Conservation (phyloP, 2,329 filamentous ascomycete species). For the Ascochyta fabae region DNA sequence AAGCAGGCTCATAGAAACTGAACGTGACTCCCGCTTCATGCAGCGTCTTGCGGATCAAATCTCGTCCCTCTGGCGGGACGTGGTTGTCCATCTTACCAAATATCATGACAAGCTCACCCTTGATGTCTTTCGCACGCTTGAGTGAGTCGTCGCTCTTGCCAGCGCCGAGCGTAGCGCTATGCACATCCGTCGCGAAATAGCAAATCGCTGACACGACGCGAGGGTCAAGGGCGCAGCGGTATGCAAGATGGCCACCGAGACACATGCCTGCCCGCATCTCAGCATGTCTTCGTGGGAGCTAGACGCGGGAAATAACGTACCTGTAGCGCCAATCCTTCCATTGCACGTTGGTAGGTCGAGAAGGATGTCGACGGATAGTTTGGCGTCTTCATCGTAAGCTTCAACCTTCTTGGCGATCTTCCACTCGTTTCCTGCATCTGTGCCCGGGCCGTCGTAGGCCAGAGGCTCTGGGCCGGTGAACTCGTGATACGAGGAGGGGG, state of each 20-base stretch:
- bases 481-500: constrained; percentile 90
- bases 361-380: constrained; percentile 51
- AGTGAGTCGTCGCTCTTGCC: constrained; percentile 69
- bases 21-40: constrained; percentile 77
- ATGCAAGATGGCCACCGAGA: constrained; percentile 86
- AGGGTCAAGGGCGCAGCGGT: constrained; percentile 73
- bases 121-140: constrained; percentile 68
- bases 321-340: constrained; percentile 65
- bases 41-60: constrained; percentile 81
- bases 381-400: constrained; percentile 75
- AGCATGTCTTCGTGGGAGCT: constrained; percentile 36
- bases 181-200: constrained; percentile 94
- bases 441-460: constrained; percentile 85
- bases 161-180: constrained; percentile 76
- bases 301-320: constrained; percentile 14
- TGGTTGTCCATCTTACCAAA: constrained; percentile 92
- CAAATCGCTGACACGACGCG: constrained; percentile 79
- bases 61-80: constrained; percentile 80
- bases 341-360: constrained; percentile 63
- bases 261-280: constrained; percentile 67
- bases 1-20: constrained; percentile 88
- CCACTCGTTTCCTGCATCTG: constrained; percentile 84
- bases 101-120: constrained; percentile 84
- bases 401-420: constrained; percentile 84
- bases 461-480: constrained; percentile 85